These are phyloP conservation scores for Chytridiales sp. DNA, from an alignment of 371 early-diverging fungal species.

Conservation along the genomic window DNA sequence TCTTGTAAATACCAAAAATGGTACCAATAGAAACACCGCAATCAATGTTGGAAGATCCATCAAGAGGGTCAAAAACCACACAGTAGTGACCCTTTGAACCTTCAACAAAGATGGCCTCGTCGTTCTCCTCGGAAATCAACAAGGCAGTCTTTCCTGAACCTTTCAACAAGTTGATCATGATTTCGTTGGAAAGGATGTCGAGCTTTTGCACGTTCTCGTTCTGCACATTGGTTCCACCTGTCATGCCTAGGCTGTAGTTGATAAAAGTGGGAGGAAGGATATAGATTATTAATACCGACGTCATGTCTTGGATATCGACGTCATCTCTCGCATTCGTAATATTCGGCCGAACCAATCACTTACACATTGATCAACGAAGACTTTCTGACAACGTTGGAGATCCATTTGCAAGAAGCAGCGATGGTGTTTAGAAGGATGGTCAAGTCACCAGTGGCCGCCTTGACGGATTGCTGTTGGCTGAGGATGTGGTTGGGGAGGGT, in stretches of 20 bases:
- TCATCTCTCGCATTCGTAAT: background rate
- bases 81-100: constrained; percentile 82
- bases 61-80: constrained; percentile 96
- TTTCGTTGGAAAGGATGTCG: constrained; percentile 95
- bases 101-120: constrained; percentile 84
- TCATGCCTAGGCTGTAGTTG: constrained; percentile 70
- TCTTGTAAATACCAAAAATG: constrained; percentile 95
- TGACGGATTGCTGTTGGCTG: constrained; percentile 67
- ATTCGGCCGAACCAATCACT: constrained; percentile 31
- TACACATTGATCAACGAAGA: constrained; percentile 94
- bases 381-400: constrained; percentile 93
- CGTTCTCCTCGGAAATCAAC: constrained; percentile 95
- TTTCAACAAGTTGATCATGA: constrained; percentile 91
- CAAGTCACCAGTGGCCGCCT: constrained; percentile 93
- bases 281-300: background rate
- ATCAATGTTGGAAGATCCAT: constrained; percentile 96
- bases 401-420: constrained; percentile 96
- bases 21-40: constrained; percentile 98
- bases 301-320: background rate
- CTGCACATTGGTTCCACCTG: constrained; percentile 85
- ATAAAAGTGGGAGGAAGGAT: background rate
- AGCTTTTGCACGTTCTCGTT: constrained; percentile 96
- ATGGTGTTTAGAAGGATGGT: constrained; percentile 86
- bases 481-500: constrained; percentile 94
- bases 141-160: constrained; percentile 90